Percentiles rank a stretch among this genome's conserved stretches.
Evolutionary conservation across 768 basidiomycete genomes (phyloP).

Genomic region (Crucibulum laeve): DNA sequence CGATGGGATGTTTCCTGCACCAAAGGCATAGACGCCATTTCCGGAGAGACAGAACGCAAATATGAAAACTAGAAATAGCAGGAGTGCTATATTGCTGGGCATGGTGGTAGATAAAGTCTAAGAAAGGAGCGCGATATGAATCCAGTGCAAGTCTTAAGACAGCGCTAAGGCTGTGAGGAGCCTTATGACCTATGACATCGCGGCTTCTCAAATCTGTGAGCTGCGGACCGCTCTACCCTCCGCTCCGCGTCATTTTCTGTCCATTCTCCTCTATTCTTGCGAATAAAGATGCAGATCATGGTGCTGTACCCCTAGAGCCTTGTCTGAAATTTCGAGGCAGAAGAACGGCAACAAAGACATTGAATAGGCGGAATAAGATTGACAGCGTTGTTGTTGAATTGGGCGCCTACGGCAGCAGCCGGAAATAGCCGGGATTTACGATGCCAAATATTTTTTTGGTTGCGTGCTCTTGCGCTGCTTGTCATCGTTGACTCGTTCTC

Average conservation of each 20-base stretch:
- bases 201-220: too few relatives aligned
- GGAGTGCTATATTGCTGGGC: constrained; percentile 29
- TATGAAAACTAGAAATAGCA: constrained; percentile 43
- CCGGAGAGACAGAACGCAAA: constrained; percentile 53
- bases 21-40: constrained; percentile 68
- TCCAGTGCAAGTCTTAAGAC: not conserved
- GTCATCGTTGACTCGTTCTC: constrained; percentile 23
- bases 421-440: constrained; percentile 6
- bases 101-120: constrained; percentile 20
- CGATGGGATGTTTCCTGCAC: constrained; percentile 86
- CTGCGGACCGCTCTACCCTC: too few relatives aligned
- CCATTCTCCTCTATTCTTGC: too few relatives aligned
- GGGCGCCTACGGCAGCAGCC: not conserved
- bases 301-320: too few relatives aligned
- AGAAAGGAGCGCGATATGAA: not conserved
- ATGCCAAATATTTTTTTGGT: constrained; percentile 24
- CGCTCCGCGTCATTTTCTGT: too few relatives aligned
- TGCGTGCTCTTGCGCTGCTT: constrained; percentile 13
- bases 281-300: too few relatives aligned
- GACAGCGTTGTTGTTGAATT: too few relatives aligned
- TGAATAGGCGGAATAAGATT: too few relatives aligned
- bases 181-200: too few relatives aligned
- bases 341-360: too few relatives aligned
- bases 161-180: not conserved
- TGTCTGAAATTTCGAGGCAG: too few relatives aligned